A percentile compares a stretch with the other conserved stretches of the same genome.
Evolutionary conservation across 495 filamentous ascomycete species (phyloP).

Genomic region (Daldinia decipiens): DNA sequence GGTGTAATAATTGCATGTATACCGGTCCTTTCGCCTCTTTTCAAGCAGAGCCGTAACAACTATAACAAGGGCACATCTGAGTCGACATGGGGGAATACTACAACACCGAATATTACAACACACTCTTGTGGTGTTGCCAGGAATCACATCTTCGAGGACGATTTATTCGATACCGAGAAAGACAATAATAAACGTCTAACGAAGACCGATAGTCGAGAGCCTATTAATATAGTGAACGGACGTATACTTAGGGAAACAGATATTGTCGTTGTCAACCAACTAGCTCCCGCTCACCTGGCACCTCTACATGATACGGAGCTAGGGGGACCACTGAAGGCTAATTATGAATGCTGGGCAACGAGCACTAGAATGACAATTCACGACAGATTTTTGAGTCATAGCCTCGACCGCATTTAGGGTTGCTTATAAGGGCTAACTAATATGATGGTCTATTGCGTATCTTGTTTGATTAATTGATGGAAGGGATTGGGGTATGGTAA

Average conservation of each 20-base stretch:
- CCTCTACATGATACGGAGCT: not conserved
- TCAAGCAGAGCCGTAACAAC: conserved; percentile 54
- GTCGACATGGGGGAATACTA: conserved; percentile 3
- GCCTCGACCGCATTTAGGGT: not conserved
- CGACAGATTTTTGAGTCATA: not conserved
- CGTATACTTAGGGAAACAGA: conserved; percentile 22
- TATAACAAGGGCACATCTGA: conserved; percentile 12
- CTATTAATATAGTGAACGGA: not conserved
- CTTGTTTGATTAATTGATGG: too few species aligned
- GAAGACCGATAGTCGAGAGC: not conserved
- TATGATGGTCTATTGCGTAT: too few species aligned
- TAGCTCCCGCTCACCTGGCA: conserved; percentile 16
- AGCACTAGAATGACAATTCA: not conserved
- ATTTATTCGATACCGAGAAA: not conserved
- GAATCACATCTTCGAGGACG: conserved; percentile 10
- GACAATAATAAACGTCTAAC: not conserved
- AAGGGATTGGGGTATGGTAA: too few species aligned
- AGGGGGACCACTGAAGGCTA: not conserved
- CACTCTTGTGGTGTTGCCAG: not conserved
- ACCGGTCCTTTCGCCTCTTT: conserved; percentile 61
- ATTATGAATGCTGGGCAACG: conserved; percentile 11
- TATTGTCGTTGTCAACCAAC: conserved; percentile 20
- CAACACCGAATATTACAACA: not conserved
- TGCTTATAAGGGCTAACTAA: not conserved
- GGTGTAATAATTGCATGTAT: conserved; percentile 62